Evolutionary conservation across 345 rosid genomes (phyloP).

Genomic region (Cardiospermum halicacabum): DNA sequence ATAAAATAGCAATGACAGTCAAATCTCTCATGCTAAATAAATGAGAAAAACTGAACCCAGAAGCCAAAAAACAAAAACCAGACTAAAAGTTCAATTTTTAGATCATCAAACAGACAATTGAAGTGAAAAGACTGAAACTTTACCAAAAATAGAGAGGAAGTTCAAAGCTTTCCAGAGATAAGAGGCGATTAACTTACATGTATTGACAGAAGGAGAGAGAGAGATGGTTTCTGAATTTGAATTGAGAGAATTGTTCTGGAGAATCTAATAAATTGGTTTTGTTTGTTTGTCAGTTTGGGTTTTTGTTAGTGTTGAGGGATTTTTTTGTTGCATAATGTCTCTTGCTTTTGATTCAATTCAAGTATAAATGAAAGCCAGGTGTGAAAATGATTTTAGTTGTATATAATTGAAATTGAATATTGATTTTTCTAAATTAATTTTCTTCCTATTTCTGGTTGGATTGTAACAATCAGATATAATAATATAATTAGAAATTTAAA

Average conservation of each 20-base stretch:
- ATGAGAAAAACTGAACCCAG: neutral
- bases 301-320: neutral
- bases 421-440: too few species aligned
- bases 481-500: too few species aligned
- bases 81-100: neutral
- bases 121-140: neutral
- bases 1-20: neutral
- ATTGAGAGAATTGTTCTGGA: neutral
- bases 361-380: too few species aligned
- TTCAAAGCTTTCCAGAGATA: neutral
- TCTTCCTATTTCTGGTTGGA: too few species aligned
- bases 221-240: neutral
- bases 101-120: constrained; percentile 7
- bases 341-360: constrained; percentile 1
- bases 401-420: too few species aligned
- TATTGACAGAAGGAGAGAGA: neutral
- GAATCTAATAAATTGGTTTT: neutral
- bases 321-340: neutral
- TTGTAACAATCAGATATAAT: too few species aligned
- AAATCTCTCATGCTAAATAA: neutral
- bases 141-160: neutral
- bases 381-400: too few species aligned
- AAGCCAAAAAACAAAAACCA: neutral
- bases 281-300: too few species aligned
- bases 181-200: neutral